Evolutionary conservation across 306 rosid genomes (phyloP).

Genomic region (Inga laurina): DNA sequence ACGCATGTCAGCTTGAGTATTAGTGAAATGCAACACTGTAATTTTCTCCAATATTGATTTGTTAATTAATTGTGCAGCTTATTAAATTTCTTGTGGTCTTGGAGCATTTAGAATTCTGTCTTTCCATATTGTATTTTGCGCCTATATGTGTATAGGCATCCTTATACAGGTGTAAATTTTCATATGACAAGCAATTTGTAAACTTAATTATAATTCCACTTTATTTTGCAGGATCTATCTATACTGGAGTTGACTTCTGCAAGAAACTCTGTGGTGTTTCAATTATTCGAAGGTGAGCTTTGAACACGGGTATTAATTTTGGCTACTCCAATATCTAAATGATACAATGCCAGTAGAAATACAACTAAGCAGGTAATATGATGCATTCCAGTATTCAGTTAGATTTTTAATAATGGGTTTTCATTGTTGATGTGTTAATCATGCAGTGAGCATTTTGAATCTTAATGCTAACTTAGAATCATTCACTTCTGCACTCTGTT

Average conservation of each 20-base stretch:
- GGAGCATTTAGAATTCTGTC: neutral
- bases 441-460: slow-evolving; percentile 11
- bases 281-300: slow-evolving; percentile 90
- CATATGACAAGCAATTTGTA: neutral
- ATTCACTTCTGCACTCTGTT: neutral
- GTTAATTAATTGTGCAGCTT: neutral
- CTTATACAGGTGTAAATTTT: neutral
- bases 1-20: neutral
- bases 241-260: slow-evolving; percentile 98
- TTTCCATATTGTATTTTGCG: neutral
- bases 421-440: neutral
- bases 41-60: neutral
- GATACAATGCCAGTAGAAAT: slow-evolving; percentile 2
- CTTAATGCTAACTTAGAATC: slow-evolving; percentile 16
- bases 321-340: slow-evolving; percentile 22
- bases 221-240: slow-evolving; percentile 69
- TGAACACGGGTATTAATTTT: slow-evolving; percentile 52
- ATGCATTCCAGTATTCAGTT: neutral
- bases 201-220: neutral
- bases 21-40: neutral
- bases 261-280: slow-evolving; percentile 97
- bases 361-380: neutral
- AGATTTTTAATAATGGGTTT: neutral
- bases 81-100: neutral
- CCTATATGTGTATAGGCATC: neutral